Evolutionary conservation across 768 basidiomycete species (phyloP).

Genomic region (Tulasnella sp.): DNA sequence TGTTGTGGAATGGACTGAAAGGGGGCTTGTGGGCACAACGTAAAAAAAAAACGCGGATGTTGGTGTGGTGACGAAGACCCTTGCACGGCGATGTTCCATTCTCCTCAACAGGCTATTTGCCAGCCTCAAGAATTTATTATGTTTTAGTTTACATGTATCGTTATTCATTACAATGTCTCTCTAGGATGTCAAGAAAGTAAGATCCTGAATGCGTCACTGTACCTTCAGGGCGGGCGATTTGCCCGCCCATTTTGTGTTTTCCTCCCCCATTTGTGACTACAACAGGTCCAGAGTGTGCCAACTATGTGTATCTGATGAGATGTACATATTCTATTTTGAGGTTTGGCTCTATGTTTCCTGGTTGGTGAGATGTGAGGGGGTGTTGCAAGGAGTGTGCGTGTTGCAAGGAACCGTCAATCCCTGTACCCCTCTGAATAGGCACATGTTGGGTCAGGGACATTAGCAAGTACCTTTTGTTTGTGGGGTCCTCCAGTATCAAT

Average conservation of each 20-base stretch:
- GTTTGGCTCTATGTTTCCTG: not conserved
- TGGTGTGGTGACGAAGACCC: not conserved
- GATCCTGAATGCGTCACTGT: too few relatives aligned
- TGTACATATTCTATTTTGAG: not conserved
- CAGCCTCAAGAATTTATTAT: not conserved
- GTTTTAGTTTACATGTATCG: not conserved
- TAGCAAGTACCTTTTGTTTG: too few relatives aligned
- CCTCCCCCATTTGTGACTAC: not conserved
- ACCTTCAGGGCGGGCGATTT: too few relatives aligned
- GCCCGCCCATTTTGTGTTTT: not conserved
- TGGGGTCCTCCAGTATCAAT: too few relatives aligned
- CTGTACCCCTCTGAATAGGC: too few relatives aligned
- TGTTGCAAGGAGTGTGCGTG: not conserved
- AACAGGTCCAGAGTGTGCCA: not conserved
- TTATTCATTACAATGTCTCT: not conserved
- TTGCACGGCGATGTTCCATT: not conserved
- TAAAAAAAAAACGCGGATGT: not conserved
- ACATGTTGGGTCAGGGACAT: too few relatives aligned
- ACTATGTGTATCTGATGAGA: not conserved
- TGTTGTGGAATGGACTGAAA: not conserved
- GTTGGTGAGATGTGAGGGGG: not conserved
- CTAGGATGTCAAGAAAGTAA: too few relatives aligned
- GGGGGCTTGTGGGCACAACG: not conserved
- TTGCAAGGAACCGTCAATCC: not conserved
- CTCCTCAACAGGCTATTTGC: not conserved